Evolutionary conservation across 2,329 filamentous ascomycete species (phyloP), one percentile per base, ranked within the genome.

Genomic region (Lachnellula suecica): DNA sequence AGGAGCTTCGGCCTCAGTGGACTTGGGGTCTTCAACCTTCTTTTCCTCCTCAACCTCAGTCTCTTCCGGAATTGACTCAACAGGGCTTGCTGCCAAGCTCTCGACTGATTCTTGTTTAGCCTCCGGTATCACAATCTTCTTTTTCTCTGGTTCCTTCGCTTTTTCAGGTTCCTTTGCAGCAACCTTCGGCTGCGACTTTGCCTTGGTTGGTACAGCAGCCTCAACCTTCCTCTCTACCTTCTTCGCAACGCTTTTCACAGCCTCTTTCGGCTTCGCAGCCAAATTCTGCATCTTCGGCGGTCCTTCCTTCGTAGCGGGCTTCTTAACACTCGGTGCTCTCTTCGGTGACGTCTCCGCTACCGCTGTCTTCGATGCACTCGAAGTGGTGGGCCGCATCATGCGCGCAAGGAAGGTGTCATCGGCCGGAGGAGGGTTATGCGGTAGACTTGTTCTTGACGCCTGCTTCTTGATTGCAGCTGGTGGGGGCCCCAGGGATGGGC

Each of bases 371-470:
- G 77, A 84, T 8, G 85, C 79, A 4, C 85, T 89, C 42, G 82
- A 76, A 41, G 86, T 81, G 0, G 88, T 92, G 2, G 88, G 88
- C 37, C 88, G 77, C 83, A 87, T 91, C 88, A 92, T 91, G 47
- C 88, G 82, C n/a, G 87, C 87, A 23, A 92, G 72, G 70, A 92
- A 92, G 13, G 83, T 71, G 59, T 89, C 85, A 58, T 89, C 85
- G 1, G 87, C 75, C 17, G 79, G 79, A 43, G 74, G 76, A 23
- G 79, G 74, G 54, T 76, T 74, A 60, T 78, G 79, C 1, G 73
- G 68, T 6, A 76, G 57, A 46, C 79, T 78, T 53, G 77, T 76
- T 64, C 78, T 79, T 2, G 74, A 70, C 9, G 74, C 53, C 58
- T 80, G 84, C 68, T 82, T 85, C 2, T 62, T 64, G 19, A 64